Base-by-base conservation (phyloP, 2,329 filamentous ascomycete genomes). In the Alternaria arbusti region DNA sequence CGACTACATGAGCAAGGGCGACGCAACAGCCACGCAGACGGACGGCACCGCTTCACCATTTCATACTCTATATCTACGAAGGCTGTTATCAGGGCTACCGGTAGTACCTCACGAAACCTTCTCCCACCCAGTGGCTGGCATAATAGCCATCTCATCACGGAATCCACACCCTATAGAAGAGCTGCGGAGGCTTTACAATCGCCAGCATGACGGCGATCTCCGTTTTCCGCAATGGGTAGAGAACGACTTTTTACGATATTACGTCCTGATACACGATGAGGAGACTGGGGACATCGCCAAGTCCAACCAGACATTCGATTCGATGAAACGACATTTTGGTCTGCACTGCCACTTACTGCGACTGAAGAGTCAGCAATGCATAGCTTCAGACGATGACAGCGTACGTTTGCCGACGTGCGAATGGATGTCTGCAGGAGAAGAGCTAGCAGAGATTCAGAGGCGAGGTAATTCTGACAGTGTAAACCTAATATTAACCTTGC, bases 261-360 rank as follows among this genome's bases (percentile, higher is more conserved):
- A 99, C 80, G 92, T 99, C 15, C 84, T 99, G 45, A 91, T 99
- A 17, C 96, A 99, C 74, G 96, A 99, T 72, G 96, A 99, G 81
- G 96, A 99, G 76, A 89, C 89, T 65, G 95, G 97, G 75, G 94
- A 99, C 77, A 97, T 98, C 65, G 88, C 89, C 40, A 91, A 94
- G 80, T 97, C 94, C 12, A 95, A 95, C 79, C 88, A 89, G 17
- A 84, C 98, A 26, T 99, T 97, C 79, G 96, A 99, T 72, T 93
- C 97, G 79, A 99, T 99, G 96, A 99, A 98, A 81, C 89, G 96
- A n/a, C 93, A 97, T 81, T 93, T 99, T 68, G 96, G 96, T 2
- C 84, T 98, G 51, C 94, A 99, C 80, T 99, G 96, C 77, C 96
- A 99, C 80, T 85, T 99, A 11, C 84, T 99, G 32, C 86, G 96